Conservation (phyloP, 163 green algal species). For the Coccomyxa subellipsoidea region DNA sequence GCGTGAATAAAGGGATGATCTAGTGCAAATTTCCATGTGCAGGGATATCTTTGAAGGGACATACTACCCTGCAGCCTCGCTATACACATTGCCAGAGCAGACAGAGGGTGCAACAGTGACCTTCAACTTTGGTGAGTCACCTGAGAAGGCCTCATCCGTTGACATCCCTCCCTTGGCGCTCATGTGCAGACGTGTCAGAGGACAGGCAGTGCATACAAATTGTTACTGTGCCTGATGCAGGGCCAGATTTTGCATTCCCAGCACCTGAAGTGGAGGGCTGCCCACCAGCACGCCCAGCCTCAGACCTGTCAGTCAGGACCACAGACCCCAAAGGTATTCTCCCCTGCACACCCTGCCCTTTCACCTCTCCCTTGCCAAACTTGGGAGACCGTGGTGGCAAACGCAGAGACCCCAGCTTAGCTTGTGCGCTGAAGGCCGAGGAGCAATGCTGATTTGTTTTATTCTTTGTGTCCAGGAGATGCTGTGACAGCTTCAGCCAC, state of each 20-base stretch:
- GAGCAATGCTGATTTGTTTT: background rate
- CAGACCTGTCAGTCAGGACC: slow-evolving; percentile 7
- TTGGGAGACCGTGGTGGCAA: too few species aligned
- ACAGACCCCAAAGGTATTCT: background rate
- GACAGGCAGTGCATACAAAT: background rate
- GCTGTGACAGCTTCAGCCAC: background rate
- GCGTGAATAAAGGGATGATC: background rate
- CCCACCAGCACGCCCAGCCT: slow-evolving; percentile 11
- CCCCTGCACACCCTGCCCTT: background rate
- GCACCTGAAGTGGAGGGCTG: slow-evolving; percentile 18
- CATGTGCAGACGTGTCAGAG: too few species aligned
- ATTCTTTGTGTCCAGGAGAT: background rate
- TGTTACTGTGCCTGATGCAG: slow-evolving; percentile 4
- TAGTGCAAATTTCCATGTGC: background rate
- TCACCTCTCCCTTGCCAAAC: too few species aligned
- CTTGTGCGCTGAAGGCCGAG: too few species aligned
- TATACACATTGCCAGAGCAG: slow-evolving; percentile 75
- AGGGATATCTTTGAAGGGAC: slow-evolving; percentile 66
- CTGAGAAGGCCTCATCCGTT: too few species aligned
- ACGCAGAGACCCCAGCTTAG: too few species aligned
- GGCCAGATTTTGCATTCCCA: slow-evolving; percentile 16
- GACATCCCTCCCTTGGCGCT: too few species aligned
- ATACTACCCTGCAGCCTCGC: slow-evolving; percentile 77
- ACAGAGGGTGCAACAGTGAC: slow-evolving; percentile 48
- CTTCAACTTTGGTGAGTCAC: slow-evolving; percentile 80